Evolutionary conservation across 805 yeast species (phyloP), one percentile per base, ranked within the genome.

Genomic region (Debaryomyces prosopidis): DNA sequence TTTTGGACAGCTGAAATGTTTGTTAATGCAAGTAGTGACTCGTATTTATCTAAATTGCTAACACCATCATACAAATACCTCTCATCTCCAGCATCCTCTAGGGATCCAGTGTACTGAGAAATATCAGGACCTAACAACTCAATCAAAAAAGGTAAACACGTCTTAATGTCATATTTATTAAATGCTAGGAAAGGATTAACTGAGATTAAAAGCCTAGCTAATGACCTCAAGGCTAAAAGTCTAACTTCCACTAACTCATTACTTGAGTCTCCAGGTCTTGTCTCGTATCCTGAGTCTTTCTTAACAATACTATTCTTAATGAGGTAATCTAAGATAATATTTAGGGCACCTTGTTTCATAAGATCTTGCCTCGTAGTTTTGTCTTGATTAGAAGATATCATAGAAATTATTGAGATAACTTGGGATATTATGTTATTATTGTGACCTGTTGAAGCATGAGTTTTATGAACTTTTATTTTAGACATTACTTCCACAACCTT

Each of bases 21-120:
- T 1, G 92, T 87, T 23, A 87, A 69, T 0, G 91, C 88, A 17
- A 84, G 57, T 33, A 87, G 63, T 0, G 83, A 68, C 53, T 82
- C 85, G 51, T 75, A 77, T 16, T 75, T 71, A 46, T 79, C 84
- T 11, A 75, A 51, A 3, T 51, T 50, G 1, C 72, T 62, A 15
- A 69, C 48, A 5, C 60, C 55, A 0, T 71, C 73, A 40, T 65
- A 39, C 4, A 62, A 43, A 36, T 62, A 64, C 8, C 42, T 30
- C 4, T 58, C 58, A 5, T 36, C 45, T 4, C 26, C 11, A 5
- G 39, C 39, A 2, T n/a, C 20, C 10, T 40, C 39, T 2, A 46
- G 16, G 1, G 40, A 9, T 1, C 59, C 58, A 2, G 48, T 16
- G 41, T 63, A 61, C 14, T 55, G 44, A 10, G 62, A 42, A 5